Conservation (phyloP, 129 eudicot genomes). For the Deinandra increscens region DNA sequence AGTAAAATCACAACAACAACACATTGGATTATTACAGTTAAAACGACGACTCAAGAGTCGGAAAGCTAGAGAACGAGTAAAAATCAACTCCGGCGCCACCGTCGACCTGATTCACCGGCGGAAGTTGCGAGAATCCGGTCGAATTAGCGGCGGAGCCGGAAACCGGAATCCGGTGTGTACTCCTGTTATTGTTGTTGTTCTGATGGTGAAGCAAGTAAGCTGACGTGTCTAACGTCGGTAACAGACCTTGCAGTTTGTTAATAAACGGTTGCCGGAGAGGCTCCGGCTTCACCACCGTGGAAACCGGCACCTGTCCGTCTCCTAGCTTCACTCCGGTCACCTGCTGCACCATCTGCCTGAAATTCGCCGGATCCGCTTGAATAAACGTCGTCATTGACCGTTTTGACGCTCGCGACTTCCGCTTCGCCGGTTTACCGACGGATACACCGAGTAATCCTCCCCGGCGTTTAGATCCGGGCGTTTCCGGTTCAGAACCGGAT, state of each 20-base stretch:
- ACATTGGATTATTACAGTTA: slow-evolving; percentile 23
- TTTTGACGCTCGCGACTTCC: slow-evolving; percentile 73
- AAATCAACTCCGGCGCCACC: slow-evolving; percentile 36
- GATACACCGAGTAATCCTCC: neutral
- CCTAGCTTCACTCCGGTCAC: slow-evolving; percentile 62
- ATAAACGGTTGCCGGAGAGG: slow-evolving; percentile 42
- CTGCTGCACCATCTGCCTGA: slow-evolving; percentile 90
- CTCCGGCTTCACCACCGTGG: slow-evolving; percentile 57
- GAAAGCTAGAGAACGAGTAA: slow-evolving; percentile 57
- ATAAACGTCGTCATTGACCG: slow-evolving; percentile 69
- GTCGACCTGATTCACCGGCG: slow-evolving; percentile 13
- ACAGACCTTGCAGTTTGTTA: slow-evolving; percentile 37
- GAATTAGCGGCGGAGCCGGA: slow-evolving; percentile 22
- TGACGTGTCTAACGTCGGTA: slow-evolving; percentile 77
- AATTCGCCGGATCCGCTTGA: slow-evolving; percentile 71
- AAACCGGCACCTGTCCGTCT: slow-evolving; percentile 38
- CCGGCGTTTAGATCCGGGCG: slow-evolving; percentile 34
- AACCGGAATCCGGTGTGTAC: slow-evolving; percentile 28
- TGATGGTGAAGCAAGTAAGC: slow-evolving; percentile 49
- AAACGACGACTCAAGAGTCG: slow-evolving; percentile 78
- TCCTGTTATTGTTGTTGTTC: too few species aligned
- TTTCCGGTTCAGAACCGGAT: slow-evolving; percentile 58
- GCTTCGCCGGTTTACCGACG: slow-evolving; percentile 41
- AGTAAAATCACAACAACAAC: neutral
- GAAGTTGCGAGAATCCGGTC: slow-evolving; percentile 14